Percentiles rank a stretch among this genome's conserved stretches.
These are phyloP conservation scores for Candida xiaguanensis DNA, from an alignment of 805 yeast species.

Conservation along the genomic window DNA sequence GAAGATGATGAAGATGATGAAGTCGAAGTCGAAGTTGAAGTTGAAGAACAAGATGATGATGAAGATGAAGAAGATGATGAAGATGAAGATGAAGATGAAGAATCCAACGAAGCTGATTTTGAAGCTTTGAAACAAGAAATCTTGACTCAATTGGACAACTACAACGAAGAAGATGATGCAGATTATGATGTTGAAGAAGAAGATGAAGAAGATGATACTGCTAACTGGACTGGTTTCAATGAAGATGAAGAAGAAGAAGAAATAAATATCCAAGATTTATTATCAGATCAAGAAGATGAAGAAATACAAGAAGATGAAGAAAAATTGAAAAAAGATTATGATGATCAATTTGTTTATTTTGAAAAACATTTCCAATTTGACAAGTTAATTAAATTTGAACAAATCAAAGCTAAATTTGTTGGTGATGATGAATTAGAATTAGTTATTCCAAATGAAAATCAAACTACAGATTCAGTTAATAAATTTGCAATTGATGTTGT, in stretches of 20 bases:
- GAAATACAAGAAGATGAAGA: constrained; percentile 40
- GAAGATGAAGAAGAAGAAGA: constrained; percentile 14
- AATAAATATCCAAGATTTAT: constrained; percentile 7
- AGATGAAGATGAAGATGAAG: constrained; percentile 7
- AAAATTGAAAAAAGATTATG: constrained; percentile 33
- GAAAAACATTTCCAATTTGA: constrained; percentile 43
- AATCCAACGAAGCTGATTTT: constrained; percentile 3
- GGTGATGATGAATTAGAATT: constrained; percentile 40
- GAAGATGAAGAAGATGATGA: constrained; percentile 10
- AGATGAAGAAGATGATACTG: constrained; percentile 9
- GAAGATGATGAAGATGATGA: constrained; percentile 13
- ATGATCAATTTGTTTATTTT: constrained; percentile 37
- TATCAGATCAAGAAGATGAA: constrained; percentile 25
- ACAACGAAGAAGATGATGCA: constrained; percentile 10
- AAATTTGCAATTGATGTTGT: constrained; percentile 10
- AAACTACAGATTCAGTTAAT: constrained; percentile 15
- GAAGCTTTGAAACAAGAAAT: constrained; percentile 7
- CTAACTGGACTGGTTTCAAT: constrained; percentile 11
- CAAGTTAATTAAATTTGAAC: constrained; percentile 32
- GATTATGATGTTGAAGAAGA: constrained; percentile 13
- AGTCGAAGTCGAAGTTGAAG: constrained; percentile 14
- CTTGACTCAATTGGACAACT: constrained; percentile 13
- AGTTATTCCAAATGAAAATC: constrained; percentile 34
- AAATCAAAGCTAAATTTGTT: constrained; percentile 36
- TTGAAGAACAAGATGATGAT: constrained; percentile 14